Evolutionary conservation across 2,329 filamentous ascomycete species (phyloP).

Genomic region (Teratosphaeria zuluensis): DNA sequence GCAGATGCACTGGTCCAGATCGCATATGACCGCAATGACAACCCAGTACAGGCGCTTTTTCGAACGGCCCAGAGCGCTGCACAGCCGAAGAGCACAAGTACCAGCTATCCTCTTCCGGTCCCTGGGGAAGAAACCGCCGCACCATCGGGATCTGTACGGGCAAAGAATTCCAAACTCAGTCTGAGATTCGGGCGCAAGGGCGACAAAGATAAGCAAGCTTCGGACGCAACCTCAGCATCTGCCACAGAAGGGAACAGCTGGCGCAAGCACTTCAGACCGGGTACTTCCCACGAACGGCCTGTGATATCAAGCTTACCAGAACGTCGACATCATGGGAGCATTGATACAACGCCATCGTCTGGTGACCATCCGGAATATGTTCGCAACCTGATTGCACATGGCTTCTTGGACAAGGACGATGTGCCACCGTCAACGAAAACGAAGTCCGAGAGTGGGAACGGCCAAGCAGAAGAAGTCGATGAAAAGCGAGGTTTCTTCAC

Average conservation of each 20-base stretch:
- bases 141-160: neutral
- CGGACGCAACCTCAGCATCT: neutral
- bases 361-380: neutral
- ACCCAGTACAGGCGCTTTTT: conserved; percentile 5
- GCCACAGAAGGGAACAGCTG: neutral
- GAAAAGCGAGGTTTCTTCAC: neutral
- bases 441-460: neutral
- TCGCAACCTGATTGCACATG: neutral
- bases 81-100: neutral
- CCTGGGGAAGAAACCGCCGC: neutral
- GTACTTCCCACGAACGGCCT: neutral
- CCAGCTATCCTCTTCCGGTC: neutral
- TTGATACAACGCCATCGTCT: neutral
- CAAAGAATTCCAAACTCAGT: conserved; percentile 1
- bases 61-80: conserved; percentile 1
- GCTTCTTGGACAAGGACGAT: neutral
- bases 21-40: conserved; percentile 1
- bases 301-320: neutral
- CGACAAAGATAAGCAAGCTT: neutral
- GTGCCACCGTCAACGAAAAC: neutral
- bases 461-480: neutral
- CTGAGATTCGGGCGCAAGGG: neutral
- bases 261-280: neutral
- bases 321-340: neutral
- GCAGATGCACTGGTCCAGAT: neutral